Conservation (phyloP, 257 asterid genomes). For the Marsdenia floribunda region DNA sequence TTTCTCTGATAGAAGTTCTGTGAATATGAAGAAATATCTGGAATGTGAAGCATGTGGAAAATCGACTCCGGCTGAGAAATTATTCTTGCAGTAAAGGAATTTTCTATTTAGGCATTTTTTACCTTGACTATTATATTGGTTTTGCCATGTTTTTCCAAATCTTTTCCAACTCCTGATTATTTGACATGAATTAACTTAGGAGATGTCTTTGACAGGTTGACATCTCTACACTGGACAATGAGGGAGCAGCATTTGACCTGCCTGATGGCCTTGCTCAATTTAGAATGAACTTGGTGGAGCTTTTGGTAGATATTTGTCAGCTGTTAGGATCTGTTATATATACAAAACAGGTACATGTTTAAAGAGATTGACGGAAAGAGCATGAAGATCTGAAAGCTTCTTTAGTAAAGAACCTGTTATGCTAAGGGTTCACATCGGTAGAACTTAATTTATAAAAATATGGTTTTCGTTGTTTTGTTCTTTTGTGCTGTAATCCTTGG, state of each 20-base stretch:
- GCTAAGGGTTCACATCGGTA: neutral
- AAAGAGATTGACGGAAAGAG: neutral
- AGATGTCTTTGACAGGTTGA: constrained; percentile 51
- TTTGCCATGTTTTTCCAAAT: neutral
- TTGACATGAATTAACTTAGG: neutral
- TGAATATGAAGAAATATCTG: neutral
- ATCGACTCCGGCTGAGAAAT: neutral
- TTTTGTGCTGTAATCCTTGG: neutral
- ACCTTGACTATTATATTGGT: neutral
- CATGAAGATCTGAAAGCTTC: neutral
- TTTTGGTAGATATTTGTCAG: constrained; percentile 70
- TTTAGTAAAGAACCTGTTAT: neutral
- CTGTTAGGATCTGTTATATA: constrained; percentile 59
- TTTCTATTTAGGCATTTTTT: neutral
- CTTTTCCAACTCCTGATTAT: constrained; percentile 1
- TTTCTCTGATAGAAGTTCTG: neutral
- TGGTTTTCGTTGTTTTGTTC: neutral
- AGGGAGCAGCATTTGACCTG: constrained; percentile 49
- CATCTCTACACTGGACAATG: constrained; percentile 47
- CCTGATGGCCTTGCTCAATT: constrained; percentile 77
- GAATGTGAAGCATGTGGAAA: neutral
- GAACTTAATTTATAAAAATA: neutral
- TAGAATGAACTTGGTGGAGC: constrained; percentile 74
- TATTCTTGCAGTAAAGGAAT: neutral
- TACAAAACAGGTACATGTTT: constrained; percentile 52